Conservation (phyloP, 2,329 filamentous ascomycete genomes). For the Monilinia fructigena region DNA sequence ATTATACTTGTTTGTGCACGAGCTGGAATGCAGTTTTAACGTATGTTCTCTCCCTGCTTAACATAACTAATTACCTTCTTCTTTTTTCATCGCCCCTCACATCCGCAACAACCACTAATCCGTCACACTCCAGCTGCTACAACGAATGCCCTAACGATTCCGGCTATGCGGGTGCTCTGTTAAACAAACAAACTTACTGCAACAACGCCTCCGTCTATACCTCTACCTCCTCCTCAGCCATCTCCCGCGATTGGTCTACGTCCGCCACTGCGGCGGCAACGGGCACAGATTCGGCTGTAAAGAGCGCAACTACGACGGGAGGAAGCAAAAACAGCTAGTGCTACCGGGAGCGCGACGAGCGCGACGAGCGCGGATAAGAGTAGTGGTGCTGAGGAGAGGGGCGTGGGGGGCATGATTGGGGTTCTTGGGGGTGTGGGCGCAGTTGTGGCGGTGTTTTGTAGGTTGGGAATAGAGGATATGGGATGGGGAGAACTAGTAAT, state of each 20-base stretch:
- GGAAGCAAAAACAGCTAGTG: slow-evolving; percentile 23
- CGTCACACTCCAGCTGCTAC: slow-evolving; percentile 53
- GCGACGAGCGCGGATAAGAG: background rate
- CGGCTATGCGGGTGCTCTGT: slow-evolving; percentile 29
- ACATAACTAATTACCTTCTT: slow-evolving; percentile 21
- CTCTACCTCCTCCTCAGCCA: slow-evolving; percentile 25
- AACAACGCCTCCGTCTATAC: slow-evolving; percentile 32
- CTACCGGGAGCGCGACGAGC: slow-evolving; percentile 21
- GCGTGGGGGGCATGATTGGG: background rate
- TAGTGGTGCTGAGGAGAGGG: background rate
- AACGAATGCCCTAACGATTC: slow-evolving; percentile 59
- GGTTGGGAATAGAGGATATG: background rate
- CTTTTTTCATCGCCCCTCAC: background rate
- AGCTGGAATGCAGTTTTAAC: slow-evolving; percentile 53
- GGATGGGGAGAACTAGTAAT: too few relatives aligned
- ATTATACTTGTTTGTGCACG: slow-evolving; percentile 54
- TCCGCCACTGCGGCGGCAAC: slow-evolving; percentile 18
- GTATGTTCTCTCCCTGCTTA: slow-evolving; percentile 37
- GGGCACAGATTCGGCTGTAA: background rate
- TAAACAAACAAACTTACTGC: slow-evolving; percentile 34
- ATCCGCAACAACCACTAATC: background rate
- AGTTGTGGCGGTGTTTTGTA: background rate
- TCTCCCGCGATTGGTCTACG: slow-evolving; percentile 29
- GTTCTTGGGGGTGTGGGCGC: background rate
- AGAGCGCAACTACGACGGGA: background rate